Evolutionary conservation across 768 basidiomycete species (phyloP), one percentile per base, ranked within the genome.

Genomic region (Naganishia antarctica): DNA sequence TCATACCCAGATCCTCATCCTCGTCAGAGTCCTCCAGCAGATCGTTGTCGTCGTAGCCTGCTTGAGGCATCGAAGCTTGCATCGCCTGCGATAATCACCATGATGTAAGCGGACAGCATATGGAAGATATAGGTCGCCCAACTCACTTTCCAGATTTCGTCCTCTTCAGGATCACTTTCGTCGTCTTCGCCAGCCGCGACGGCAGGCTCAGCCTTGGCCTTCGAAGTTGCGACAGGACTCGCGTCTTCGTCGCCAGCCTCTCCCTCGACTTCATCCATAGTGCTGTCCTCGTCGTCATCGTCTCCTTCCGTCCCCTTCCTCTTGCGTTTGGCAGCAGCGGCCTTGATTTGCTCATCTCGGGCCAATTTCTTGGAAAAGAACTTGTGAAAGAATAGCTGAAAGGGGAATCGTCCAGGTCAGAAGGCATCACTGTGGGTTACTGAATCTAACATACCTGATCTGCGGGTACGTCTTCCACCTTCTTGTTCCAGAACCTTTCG

Each of bases 101-200:
- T 37, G 28, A 32, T 5, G 50, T 37, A 26, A 32, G 63, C 23
- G 16, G 6, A 18, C 31, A n/a, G 6, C 23, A 64, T 28, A 68
- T 31, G 60, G 60, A 59, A 68, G 59, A 60, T 34, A 11, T 40
- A 25, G 31, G 23, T 49, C n/a, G 32, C 23, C 53, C 12, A 4
- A 68, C 79, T 64, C 68, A 91, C 92, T 86, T 88, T 91, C 92
- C 92, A 97, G 18, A 94, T 83, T 70, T 88, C 89, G 18, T 79
- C 85, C 71, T 89, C 88, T 45, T 77, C 76, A 1, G 74, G 68
- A 64, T 77, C 76, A 26, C 31, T 34, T 29, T 45, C 70, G 4
- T 68, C 73, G 8, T 71, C 73, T 0, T 71, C 69, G 2, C 69
- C 71, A 2, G 63, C 68, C 4, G 67, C 70, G 1, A 65, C 69